Conservation (phyloP, 192 early-diverging fungal species). For the Backusella psychrophila region DNA sequence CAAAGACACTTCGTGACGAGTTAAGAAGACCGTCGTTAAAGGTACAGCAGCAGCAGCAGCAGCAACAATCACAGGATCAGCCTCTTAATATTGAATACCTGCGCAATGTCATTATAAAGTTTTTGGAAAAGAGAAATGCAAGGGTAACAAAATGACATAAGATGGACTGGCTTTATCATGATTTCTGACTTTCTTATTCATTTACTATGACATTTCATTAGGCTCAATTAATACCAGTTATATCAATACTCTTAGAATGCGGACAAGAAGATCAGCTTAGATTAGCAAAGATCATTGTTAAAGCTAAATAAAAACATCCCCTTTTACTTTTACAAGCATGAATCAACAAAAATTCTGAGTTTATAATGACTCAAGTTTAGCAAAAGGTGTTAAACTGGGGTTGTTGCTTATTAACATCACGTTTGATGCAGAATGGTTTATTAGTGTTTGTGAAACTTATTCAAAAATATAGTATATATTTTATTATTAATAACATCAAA, state of each 20-base stretch:
- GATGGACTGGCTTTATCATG: not conserved
- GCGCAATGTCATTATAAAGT: conserved; percentile 12
- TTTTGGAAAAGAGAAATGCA: conserved; percentile 11
- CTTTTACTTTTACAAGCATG: no score
- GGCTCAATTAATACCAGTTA: not conserved
- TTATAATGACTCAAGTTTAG: no score
- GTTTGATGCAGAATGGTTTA: not conserved
- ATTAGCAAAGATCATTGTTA: not conserved
- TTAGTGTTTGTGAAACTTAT: not conserved
- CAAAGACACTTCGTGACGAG: conserved; percentile 11
- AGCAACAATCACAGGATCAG: not conserved
- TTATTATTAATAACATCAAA: not conserved
- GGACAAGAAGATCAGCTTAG: not conserved
- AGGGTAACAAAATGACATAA: not conserved
- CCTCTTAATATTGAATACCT: conserved; percentile 11
- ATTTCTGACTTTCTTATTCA: not conserved
- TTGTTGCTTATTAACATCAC: not conserved
- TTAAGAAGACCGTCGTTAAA: not conserved
- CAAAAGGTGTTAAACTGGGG: not conserved
- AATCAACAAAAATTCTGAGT: no score
- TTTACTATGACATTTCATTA: not conserved
- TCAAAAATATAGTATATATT: not conserved
- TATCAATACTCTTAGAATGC: not conserved
- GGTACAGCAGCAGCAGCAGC: no score
- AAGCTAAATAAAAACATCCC: not conserved